Evolutionary conservation across 331 rosid genomes (phyloP).

Genomic region (Stylosanthes scabra): DNA sequence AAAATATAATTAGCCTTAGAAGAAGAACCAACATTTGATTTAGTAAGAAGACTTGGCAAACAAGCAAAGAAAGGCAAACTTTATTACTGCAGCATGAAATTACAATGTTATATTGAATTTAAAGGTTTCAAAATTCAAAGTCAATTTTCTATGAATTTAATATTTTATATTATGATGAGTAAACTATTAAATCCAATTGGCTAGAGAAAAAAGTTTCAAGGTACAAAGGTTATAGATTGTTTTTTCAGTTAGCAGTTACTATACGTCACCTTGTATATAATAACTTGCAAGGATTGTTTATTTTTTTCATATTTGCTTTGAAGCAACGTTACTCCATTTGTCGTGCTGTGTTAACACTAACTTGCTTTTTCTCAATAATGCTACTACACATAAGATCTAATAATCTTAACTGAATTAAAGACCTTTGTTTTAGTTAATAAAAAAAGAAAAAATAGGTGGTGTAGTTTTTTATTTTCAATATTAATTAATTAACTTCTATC

Average conservation of each 20-base stretch:
- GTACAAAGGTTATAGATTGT: slow-evolving; percentile 1
- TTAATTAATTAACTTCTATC: too few relatives aligned
- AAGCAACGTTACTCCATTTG: slow-evolving; percentile 1
- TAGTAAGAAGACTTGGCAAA: background rate
- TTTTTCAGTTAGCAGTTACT: slow-evolving; percentile 22
- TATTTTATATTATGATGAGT: background rate
- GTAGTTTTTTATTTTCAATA: too few relatives aligned
- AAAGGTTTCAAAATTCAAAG: slow-evolving; percentile 40
- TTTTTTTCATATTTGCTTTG: slow-evolving; percentile 1
- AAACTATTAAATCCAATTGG: slow-evolving; percentile 15
- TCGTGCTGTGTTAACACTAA: background rate
- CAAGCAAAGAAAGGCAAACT: slow-evolving; percentile 7
- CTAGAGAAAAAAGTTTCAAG: background rate
- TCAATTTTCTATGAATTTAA: background rate
- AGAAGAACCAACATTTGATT: slow-evolving; percentile 42
- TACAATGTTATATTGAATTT: background rate
- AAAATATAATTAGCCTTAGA: slow-evolving; percentile 33
- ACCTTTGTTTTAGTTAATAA: too few relatives aligned
- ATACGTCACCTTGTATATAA: slow-evolving; percentile 33
- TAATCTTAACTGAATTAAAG: background rate
- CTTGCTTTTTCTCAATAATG: background rate
- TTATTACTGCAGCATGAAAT: background rate
- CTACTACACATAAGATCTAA: background rate
- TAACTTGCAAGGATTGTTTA: slow-evolving; percentile 30
- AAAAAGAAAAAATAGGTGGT: too few relatives aligned